Conservation (phyloP, 2,329 filamentous ascomycete genomes). For the Penicillium sp. region DNA sequence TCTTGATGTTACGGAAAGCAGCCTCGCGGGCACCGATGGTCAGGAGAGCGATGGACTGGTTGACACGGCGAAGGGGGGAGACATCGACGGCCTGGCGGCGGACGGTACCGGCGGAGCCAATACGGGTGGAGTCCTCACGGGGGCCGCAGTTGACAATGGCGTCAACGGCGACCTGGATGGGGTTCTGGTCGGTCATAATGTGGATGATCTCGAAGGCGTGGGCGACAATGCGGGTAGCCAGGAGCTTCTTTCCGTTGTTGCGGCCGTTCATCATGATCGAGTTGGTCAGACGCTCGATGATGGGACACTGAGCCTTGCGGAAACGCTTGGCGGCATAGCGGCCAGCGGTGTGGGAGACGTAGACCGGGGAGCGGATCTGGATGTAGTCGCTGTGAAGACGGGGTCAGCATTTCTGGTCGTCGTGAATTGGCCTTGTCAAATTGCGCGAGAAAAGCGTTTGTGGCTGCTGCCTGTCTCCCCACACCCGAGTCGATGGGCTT, state of each 20-base stretch:
- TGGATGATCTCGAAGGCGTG: conserved; percentile 99
- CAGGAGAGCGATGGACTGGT: conserved; percentile 98
- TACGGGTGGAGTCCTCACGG: conserved; percentile 99
- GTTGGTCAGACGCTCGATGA: conserved; percentile 99
- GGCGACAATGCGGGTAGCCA: conserved; percentile 98
- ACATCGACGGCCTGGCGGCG: conserved; percentile 99
- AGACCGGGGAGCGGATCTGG: conserved; percentile 98
- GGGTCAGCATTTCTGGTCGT: conserved; percentile 28
- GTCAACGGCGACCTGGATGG: conserved; percentile 98
- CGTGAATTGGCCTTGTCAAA: neutral
- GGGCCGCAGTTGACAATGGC: conserved; percentile 99
- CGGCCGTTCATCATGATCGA: conserved; percentile 99
- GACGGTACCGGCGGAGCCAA: conserved; percentile 98
- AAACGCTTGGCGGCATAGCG: conserved; percentile 99
- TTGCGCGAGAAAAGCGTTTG: neutral
- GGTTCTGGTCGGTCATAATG: conserved; percentile 99
- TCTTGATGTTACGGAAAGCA: conserved; percentile 96
- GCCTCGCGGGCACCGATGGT: conserved; percentile 99
- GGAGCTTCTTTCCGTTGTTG: conserved; percentile 99
- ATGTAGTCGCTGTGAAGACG: conserved; percentile 80
- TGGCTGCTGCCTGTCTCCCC: neutral
- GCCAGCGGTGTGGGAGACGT: conserved; percentile 97
- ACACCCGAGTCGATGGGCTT: neutral
- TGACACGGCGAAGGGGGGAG: conserved; percentile 97
- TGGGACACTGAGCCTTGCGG: conserved; percentile 99